Evolutionary conservation across 2,329 filamentous ascomycete species (phyloP).

Genomic region (Falciphora oryzae): DNA sequence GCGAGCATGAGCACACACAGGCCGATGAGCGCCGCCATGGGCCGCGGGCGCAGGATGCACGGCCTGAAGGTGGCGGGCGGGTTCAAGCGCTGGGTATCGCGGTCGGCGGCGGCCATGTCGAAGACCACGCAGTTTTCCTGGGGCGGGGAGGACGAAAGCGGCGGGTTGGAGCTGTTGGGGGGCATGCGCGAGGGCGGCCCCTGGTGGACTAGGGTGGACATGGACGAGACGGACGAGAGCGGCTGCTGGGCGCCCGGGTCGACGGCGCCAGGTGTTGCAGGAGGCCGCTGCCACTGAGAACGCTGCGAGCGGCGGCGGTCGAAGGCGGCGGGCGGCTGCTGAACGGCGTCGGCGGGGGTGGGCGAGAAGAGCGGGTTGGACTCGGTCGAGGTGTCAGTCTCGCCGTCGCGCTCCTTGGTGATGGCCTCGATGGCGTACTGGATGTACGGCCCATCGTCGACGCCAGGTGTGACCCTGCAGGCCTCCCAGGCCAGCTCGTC

Average conservation of each 20-base stretch:
- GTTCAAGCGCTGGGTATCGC: conserved; percentile 16
- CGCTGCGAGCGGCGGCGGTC: not conserved
- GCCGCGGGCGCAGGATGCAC: conserved; percentile 59
- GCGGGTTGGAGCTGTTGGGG: not conserved
- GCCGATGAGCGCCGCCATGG: conserved; percentile 54
- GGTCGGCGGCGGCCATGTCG: conserved; percentile 28
- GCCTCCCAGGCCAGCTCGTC: conserved; percentile 46
- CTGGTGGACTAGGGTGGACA: conserved; percentile 16
- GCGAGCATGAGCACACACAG: conserved; percentile 65
- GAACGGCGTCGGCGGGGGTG: not conserved
- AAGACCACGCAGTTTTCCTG: conserved; percentile 24
- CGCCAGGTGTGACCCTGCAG: conserved; percentile 61
- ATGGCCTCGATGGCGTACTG: conserved; percentile 85
- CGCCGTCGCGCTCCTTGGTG: conserved; percentile 57
- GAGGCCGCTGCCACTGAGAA: not conserved
- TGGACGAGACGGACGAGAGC: conserved; percentile 12
- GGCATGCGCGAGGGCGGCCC: conserved; percentile 14
- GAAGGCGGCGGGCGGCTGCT: not conserved
- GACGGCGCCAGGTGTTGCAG: not conserved
- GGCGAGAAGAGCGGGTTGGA: not conserved
- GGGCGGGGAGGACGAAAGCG: conserved; percentile 21
- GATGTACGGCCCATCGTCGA: conserved; percentile 83
- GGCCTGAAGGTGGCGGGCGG: conserved; percentile 56
- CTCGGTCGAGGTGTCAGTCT: conserved; percentile 42
- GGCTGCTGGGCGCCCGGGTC: too few species aligned